These are phyloP conservation scores for Piedraia hortae DNA, from an alignment of 2,329 filamentous ascomycete genomes.

Conservation along the genomic window DNA sequence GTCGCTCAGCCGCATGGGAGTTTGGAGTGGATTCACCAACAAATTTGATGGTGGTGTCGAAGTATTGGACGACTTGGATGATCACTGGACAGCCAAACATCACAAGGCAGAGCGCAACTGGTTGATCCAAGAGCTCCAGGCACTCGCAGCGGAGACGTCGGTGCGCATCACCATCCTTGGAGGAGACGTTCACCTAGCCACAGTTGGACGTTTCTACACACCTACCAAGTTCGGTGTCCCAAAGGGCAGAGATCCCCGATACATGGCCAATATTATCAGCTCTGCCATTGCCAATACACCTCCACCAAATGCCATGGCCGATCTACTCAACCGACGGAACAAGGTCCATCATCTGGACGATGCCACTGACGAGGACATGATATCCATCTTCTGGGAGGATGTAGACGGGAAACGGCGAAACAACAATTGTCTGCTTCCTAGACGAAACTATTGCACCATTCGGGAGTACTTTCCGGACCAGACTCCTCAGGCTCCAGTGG, in stretches of 20 bases:
- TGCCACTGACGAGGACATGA: constrained; percentile 83
- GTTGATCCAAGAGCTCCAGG: constrained; percentile 73
- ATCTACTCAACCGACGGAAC: constrained; percentile 81
- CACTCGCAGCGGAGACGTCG: constrained; percentile 76
- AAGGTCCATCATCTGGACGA: constrained; percentile 37
- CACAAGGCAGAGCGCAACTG: constrained; percentile 76
- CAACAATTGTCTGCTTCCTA: constrained; percentile 67
- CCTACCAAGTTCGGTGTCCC: constrained; percentile 56
- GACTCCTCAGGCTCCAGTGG: constrained; percentile 31
- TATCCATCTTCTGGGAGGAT: constrained; percentile 70
- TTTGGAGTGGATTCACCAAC: constrained; percentile 58
- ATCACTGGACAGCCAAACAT: constrained; percentile 91
- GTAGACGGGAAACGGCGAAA: constrained; percentile 74
- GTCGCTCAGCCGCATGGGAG: constrained; percentile 52
- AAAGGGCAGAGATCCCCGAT: constrained; percentile 79
- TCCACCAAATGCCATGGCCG: constrained; percentile 62
- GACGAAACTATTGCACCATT: constrained; percentile 90
- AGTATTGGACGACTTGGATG: constrained; percentile 72
- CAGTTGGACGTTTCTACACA: constrained; percentile 82
- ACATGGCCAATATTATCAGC: constrained; percentile 88
- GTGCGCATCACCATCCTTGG: constrained; percentile 76
- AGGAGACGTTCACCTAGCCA: constrained; percentile 80
- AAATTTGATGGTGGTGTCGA: constrained; percentile 79
- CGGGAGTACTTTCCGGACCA: constrained; percentile 52
- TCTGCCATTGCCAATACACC: constrained; percentile 87